A percentile compares a stretch with the other conserved stretches of the same genome.
Conservation (phyloP, 805 yeast species). For the Metschnikowia henanensis region DNA sequence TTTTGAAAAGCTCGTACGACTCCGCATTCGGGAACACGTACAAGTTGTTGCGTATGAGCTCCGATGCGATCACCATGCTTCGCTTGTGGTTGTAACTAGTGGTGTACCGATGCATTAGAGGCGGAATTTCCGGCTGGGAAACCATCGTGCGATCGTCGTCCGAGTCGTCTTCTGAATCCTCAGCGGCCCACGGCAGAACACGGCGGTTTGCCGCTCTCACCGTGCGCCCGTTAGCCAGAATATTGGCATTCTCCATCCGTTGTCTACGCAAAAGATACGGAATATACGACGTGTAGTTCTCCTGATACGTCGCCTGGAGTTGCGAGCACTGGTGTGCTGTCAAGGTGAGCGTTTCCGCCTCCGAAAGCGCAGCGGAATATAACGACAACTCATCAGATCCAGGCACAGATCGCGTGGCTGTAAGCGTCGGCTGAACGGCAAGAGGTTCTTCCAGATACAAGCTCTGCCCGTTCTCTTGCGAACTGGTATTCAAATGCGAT, state of each 20-base stretch:
- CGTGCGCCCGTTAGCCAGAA: no score
- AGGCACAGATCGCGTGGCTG: neutral
- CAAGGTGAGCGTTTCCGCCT: slow-evolving; percentile 34
- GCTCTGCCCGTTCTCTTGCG: neutral
- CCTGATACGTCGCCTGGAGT: slow-evolving; percentile 36
- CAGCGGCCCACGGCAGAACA: neutral
- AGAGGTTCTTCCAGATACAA: neutral
- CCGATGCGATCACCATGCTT: slow-evolving; percentile 30
- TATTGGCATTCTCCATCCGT: slow-evolving; percentile 24
- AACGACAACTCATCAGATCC: slow-evolving; percentile 5
- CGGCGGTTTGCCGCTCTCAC: neutral
- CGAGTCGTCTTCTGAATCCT: slow-evolving; percentile 1
- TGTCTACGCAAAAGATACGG: slow-evolving; percentile 38
- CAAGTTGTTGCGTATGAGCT: slow-evolving; percentile 28
- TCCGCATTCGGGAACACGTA: slow-evolving; percentile 33
- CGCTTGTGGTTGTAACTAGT: slow-evolving; percentile 29
- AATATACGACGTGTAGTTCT: slow-evolving; percentile 37
- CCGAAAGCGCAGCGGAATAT: slow-evolving; percentile 31
- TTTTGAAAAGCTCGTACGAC: slow-evolving; percentile 30
- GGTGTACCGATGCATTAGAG: slow-evolving; percentile 24
- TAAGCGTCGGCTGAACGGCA: neutral
- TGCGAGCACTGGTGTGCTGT: slow-evolving; percentile 26
- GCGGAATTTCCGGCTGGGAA: slow-evolving; percentile 2
- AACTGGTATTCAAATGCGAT: neutral
- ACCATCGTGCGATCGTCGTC: slow-evolving; percentile 16